These are phyloP conservation scores for Luffa aegyptiaca DNA, from an alignment of 306 rosid species.

Conservation along the genomic window DNA sequence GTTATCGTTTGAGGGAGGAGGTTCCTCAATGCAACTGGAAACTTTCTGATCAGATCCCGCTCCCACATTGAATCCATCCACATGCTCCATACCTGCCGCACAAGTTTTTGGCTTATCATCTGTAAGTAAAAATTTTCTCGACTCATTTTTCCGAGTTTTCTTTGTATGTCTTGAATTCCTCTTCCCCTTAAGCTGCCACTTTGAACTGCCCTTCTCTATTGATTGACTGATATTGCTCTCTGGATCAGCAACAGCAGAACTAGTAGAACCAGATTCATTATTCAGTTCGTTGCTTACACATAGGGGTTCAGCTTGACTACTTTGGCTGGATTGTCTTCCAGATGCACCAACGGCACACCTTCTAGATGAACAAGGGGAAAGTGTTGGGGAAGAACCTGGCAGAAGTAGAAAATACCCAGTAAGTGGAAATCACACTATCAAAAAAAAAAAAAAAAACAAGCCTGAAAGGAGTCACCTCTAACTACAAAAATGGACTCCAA, in stretches of 20 bases:
- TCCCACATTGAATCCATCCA: conserved; percentile 29
- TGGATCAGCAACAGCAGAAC: conserved; percentile 34
- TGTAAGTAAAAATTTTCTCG: conserved; percentile 28
- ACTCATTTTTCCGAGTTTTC: conserved; percentile 45
- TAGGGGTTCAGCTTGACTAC: conserved; percentile 30
- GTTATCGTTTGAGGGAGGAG: conserved; percentile 11
- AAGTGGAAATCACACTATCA: conserved; percentile 8
- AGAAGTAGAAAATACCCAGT: conserved; percentile 18
- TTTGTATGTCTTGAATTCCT: conserved; percentile 63
- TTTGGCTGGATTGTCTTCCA: conserved; percentile 43
- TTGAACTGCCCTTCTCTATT: conserved; percentile 60
- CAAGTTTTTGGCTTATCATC: conserved; percentile 31
- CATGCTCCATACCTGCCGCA: conserved; percentile 33
- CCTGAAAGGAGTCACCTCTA: too few relatives aligned
- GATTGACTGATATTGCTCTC: conserved; percentile 27
- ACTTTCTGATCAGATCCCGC: conserved; percentile 36
- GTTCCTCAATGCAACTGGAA: conserved; percentile 8
- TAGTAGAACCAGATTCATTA: conserved; percentile 47
- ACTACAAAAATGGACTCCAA: too few relatives aligned
- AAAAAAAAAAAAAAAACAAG: too few relatives aligned
- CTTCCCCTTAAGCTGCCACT: conserved; percentile 95
- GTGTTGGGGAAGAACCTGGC: conserved; percentile 37
- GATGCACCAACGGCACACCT: conserved; percentile 31
- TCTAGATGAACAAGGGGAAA: conserved; percentile 38
- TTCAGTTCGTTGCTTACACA: conserved; percentile 33